phyloP scores from a whole-genome alignment of 495 filamentous ascomycete species.

The Hypoxylon rickii region DNA sequence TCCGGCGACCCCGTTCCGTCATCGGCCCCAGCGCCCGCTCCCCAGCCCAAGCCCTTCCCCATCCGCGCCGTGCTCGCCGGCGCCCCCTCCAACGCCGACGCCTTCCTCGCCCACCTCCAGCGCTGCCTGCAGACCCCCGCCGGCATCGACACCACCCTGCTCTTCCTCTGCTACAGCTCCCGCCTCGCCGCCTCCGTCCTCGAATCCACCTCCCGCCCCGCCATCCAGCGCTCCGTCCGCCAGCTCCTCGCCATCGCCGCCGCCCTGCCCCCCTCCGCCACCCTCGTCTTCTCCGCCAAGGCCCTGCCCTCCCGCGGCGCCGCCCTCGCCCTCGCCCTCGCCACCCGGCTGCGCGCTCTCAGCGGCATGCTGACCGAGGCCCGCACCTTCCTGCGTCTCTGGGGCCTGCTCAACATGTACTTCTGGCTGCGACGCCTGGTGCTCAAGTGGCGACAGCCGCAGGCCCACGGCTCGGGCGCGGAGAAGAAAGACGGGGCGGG shows the following conservation, averaged over 20 bases:
- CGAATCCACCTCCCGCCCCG: slow-evolving; percentile 38
- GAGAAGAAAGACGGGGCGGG: slow-evolving; percentile 21
- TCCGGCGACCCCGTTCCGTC: slow-evolving; percentile 44
- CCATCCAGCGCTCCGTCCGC: slow-evolving; percentile 44
- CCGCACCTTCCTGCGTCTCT: slow-evolving; percentile 75
- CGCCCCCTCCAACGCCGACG: slow-evolving; percentile 49
- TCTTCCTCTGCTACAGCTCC: slow-evolving; percentile 67
- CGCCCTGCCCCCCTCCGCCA: slow-evolving; percentile 43
- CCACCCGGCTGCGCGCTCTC: slow-evolving; percentile 54
- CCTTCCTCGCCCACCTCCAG: slow-evolving; percentile 56
- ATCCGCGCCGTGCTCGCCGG: slow-evolving; percentile 41
- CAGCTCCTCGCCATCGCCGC: slow-evolving; percentile 48
- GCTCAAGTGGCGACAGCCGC: slow-evolving; percentile 30
- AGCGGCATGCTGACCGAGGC: slow-evolving; percentile 62
- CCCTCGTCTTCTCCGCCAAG: slow-evolving; percentile 42
- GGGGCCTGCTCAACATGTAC: slow-evolving; percentile 79
- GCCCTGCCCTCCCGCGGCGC: slow-evolving; percentile 44
- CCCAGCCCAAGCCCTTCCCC: slow-evolving; percentile 42
- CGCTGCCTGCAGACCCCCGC: slow-evolving; percentile 61
- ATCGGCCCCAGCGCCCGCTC: slow-evolving; percentile 45
- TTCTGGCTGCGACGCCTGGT: slow-evolving; percentile 66
- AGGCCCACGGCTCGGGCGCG: slow-evolving; percentile 8
- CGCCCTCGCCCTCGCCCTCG: slow-evolving; percentile 46
- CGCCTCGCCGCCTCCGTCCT: slow-evolving; percentile 53
- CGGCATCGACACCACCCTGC: slow-evolving; percentile 65